These are phyloP conservation scores for Penicillium longicatenatum DNA, from an alignment of 495 filamentous ascomycete genomes.

Conservation along the genomic window DNA sequence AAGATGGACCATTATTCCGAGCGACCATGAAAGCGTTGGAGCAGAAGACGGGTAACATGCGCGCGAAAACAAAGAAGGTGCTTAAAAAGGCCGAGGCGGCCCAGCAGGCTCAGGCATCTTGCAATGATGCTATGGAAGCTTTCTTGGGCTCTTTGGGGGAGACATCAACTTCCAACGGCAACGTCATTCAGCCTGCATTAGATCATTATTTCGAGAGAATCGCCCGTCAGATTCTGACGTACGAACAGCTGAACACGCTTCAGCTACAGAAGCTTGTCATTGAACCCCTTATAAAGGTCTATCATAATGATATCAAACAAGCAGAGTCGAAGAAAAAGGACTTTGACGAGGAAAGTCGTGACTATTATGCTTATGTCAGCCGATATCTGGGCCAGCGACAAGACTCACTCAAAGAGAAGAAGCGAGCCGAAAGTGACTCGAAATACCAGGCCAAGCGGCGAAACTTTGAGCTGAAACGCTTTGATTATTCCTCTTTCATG, in stretches of 20 bases:
- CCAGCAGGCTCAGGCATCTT: constrained; percentile 72
- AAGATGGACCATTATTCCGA: constrained; percentile 94
- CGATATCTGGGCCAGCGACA: constrained; percentile 93
- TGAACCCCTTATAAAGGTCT: constrained; percentile 87
- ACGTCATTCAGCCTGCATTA: constrained; percentile 91
- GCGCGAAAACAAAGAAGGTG: constrained; percentile 91
- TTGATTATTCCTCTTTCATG: constrained; percentile 99
- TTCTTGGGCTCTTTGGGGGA: constrained; percentile 90
- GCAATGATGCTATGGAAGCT: constrained; percentile 78
- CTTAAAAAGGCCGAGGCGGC: constrained; percentile 88
- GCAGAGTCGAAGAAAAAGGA: constrained; percentile 96
- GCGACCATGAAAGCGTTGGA: constrained; percentile 97
- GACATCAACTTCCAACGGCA: constrained; percentile 85
- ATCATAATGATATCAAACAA: constrained; percentile 96
- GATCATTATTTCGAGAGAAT: constrained; percentile 99
- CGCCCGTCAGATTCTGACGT: constrained; percentile 82
- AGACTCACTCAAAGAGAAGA: constrained; percentile 96
- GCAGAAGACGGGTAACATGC: constrained; percentile 95
- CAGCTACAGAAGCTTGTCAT: constrained; percentile 93
- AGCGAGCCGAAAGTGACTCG: constrained; percentile 86
- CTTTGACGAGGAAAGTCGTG: constrained; percentile 96
- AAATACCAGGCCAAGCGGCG: constrained; percentile 95
- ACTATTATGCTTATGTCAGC: constrained; percentile 94
- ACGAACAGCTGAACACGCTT: constrained; percentile 78
- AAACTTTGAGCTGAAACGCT: constrained; percentile 94